Evolutionary conservation across 2,329 filamentous ascomycete species (phyloP).

Genomic region (Penicillium sp.): DNA sequence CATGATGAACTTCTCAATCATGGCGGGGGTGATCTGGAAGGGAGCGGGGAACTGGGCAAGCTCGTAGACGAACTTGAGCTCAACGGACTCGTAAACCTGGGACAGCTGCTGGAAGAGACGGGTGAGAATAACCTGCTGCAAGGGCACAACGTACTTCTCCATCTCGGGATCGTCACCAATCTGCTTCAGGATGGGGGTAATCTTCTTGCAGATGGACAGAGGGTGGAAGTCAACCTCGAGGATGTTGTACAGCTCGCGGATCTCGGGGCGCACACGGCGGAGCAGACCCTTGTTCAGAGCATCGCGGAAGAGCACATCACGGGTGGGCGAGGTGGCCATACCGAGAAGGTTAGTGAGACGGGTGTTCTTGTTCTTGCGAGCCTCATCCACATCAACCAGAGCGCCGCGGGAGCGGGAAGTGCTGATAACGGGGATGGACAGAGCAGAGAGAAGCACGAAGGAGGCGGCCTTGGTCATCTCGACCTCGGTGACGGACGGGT

Average conservation of each 20-base stretch:
- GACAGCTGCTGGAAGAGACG: slow-evolving; percentile 98
- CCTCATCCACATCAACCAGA: slow-evolving; percentile 94
- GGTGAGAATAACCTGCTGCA: slow-evolving; percentile 98
- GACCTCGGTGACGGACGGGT: slow-evolving; percentile 81
- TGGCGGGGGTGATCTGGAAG: slow-evolving; percentile 85
- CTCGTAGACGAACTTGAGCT: slow-evolving; percentile 87
- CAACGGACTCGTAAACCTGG: slow-evolving; percentile 97
- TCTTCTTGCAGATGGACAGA: slow-evolving; percentile 97
- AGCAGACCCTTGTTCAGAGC: slow-evolving; percentile 91
- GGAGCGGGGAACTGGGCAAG: slow-evolving; percentile 95
- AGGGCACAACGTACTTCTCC: slow-evolving; percentile 91
- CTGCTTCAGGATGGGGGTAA: slow-evolving; percentile 90
- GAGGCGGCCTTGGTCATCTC: slow-evolving; percentile 94
- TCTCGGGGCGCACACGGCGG: slow-evolving; percentile 89
- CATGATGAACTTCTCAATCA: slow-evolving; percentile 99
- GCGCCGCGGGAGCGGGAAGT: slow-evolving; percentile 93
- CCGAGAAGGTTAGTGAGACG: slow-evolving; percentile 93
- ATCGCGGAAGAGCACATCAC: slow-evolving; percentile 90
- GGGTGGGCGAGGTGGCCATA: slow-evolving; percentile 86
- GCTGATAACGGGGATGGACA: slow-evolving; percentile 99
- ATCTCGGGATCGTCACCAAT: slow-evolving; percentile 93
- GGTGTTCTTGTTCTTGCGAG: slow-evolving; percentile 97
- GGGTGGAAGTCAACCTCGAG: slow-evolving; percentile 99
- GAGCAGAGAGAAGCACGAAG: slow-evolving; percentile 89
- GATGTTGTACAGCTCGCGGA: slow-evolving; percentile 96